Percentiles rank a stretch among this genome's conserved stretches.
These are phyloP conservation scores for Suhomyces bokatorum DNA, from an alignment of 1,139 yeast genomes.

Conservation along the genomic window DNA sequence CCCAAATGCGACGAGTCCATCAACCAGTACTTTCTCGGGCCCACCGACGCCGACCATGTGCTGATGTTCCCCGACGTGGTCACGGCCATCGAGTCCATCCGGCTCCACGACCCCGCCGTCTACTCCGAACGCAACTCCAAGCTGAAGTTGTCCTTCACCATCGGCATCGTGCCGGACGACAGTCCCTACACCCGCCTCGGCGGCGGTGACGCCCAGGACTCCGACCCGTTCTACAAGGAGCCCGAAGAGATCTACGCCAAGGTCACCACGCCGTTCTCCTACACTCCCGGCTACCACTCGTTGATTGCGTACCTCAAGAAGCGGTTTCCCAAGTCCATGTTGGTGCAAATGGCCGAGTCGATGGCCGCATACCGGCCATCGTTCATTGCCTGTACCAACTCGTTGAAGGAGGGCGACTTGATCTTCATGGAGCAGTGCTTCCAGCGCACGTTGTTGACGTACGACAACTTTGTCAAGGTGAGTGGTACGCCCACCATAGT, in stretches of 20 bases:
- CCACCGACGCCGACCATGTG: constrained; percentile 34
- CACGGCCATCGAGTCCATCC: constrained; percentile 47
- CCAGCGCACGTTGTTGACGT: constrained; percentile 86
- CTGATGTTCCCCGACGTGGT: constrained; percentile 57
- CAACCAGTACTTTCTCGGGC: constrained; percentile 62
- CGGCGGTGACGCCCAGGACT: constrained; percentile 17
- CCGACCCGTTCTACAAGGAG: constrained; percentile 46
- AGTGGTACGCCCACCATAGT: constrained; percentile 94
- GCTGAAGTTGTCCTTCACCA: constrained; percentile 54
- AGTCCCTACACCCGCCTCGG: constrained; percentile 26
- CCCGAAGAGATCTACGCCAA: constrained; percentile 81
- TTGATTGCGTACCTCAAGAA: constrained; percentile 70
- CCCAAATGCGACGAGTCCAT: constrained; percentile 46
- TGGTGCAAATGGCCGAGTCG: constrained; percentile 81
- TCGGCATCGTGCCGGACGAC: constrained; percentile 50
- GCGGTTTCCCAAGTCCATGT: constrained; percentile 67
- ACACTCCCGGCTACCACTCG: constrained; percentile 88
- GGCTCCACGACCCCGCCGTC: constrained; percentile 40
- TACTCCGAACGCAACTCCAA: constrained; percentile 41
- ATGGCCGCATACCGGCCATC: constrained; percentile 91
- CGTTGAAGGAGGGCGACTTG: constrained; percentile 84
- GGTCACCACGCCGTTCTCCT: constrained; percentile 75
- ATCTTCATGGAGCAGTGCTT: constrained; percentile 96
- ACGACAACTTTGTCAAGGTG: constrained; percentile 77
- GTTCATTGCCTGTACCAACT: constrained; percentile 88